Percentiles rank a stretch among this genome's conserved stretches.
phyloP scores from a whole-genome alignment of 1,139 yeast genomes.

The Taphrina flavorubra region DNA sequence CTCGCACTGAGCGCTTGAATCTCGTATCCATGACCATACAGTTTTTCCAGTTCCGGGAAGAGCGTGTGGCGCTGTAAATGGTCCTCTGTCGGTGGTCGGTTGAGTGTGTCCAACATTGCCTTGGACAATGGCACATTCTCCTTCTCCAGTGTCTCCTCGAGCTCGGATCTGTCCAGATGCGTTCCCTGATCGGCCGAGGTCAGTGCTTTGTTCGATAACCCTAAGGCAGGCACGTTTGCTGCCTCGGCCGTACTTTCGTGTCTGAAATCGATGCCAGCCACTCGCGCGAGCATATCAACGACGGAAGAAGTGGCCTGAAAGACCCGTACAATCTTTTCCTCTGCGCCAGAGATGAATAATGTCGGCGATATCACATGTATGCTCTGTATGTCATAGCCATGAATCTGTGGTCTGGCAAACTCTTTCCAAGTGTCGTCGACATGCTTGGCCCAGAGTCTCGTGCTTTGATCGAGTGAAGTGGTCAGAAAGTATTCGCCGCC shows the following conservation, averaged over 20 bases:
- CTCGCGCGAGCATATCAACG: slow-evolving; percentile 60
- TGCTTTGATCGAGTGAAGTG: slow-evolving; percentile 85
- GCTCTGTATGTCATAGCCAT: slow-evolving; percentile 95
- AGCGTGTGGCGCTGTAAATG: slow-evolving; percentile 87
- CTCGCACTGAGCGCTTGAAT: slow-evolving; percentile 78
- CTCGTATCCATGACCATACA: slow-evolving; percentile 98
- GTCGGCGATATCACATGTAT: slow-evolving; percentile 66
- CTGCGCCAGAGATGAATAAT: slow-evolving; percentile 89
- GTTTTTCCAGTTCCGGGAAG: slow-evolving; percentile 92
- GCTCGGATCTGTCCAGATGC: slow-evolving; percentile 36
- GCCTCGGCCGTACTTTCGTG: slow-evolving; percentile 65
- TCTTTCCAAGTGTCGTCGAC: slow-evolving; percentile 69
- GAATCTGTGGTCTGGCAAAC: slow-evolving; percentile 95
- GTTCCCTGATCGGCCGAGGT: slow-evolving; percentile 56
- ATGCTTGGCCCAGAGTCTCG: slow-evolving; percentile 71
- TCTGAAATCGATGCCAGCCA: slow-evolving; percentile 45
- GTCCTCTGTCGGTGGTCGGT: slow-evolving; percentile 80
- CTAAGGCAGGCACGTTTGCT: slow-evolving; percentile 91
- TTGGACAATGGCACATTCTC: slow-evolving; percentile 43
- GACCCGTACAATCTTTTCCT: slow-evolving; percentile 87
- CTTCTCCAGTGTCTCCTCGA: slow-evolving; percentile 55
- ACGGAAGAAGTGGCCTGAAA: slow-evolving; percentile 89
- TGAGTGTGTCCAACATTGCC: slow-evolving; percentile 50
- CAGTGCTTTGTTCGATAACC: slow-evolving; percentile 89
- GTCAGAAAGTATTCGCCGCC: slow-evolving; percentile 69